A percentile compares a stretch with the other conserved stretches of the same genome.
Conservation (phyloP, 331 rosid genomes). For the Quercus tomentella region DNA sequence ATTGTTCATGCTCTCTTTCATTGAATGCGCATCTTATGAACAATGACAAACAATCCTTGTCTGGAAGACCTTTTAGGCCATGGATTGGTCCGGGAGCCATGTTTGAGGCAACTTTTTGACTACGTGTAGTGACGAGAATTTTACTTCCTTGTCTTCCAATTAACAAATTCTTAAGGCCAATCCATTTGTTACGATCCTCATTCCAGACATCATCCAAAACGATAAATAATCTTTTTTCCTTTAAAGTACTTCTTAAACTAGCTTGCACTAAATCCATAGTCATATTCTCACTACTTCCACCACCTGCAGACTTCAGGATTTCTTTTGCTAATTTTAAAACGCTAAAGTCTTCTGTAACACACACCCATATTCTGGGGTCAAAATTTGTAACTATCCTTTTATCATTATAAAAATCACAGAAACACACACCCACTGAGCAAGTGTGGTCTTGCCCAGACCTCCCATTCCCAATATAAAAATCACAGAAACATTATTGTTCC, state of each 20-base stretch:
- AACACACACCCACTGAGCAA: slow-evolving; percentile 22
- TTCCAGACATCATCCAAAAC: slow-evolving; percentile 34
- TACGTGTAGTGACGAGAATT: slow-evolving; percentile 19
- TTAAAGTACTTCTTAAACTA: background rate
- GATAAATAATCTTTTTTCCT: background rate
- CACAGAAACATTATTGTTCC: background rate
- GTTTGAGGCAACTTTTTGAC: background rate
- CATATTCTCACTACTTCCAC: background rate
- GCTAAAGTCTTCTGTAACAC: background rate
- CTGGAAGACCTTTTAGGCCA: background rate
- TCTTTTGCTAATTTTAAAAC: background rate
- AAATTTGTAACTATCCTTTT: background rate
- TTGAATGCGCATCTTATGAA: slow-evolving; percentile 23
- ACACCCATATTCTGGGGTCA: slow-evolving; percentile 17
- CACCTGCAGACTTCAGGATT: background rate
- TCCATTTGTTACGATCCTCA: slow-evolving; percentile 7
- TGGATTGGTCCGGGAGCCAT: background rate
- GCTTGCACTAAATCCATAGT: background rate
- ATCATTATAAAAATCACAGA: no score
- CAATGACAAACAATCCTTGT: background rate
- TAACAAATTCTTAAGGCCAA: slow-evolving; percentile 3
- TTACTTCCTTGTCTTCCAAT: slow-evolving; percentile 2
- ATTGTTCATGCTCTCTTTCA: background rate
- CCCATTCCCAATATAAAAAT: slow-evolving; percentile 20
- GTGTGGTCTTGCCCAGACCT: slow-evolving; percentile 25